Evolutionary conservation across 345 rosid genomes (phyloP), one percentile per base, ranked within the genome.

Genomic region (Arabidopsis arenosa): DNA sequence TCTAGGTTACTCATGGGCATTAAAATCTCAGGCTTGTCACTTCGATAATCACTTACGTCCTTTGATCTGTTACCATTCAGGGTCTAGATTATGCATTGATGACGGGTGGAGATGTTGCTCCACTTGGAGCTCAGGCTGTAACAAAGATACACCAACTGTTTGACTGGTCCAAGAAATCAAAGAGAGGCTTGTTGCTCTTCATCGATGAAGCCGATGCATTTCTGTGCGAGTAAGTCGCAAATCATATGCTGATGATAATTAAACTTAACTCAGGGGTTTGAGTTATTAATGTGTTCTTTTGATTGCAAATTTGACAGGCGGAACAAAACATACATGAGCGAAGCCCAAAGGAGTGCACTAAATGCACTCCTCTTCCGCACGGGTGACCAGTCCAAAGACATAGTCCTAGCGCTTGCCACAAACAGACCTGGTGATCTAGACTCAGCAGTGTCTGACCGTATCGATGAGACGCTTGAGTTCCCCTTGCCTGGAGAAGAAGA

Each of bases 181-280:
- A 77, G 57, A 86, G 91, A 72, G 99, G 99, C 39, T 82, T 92
- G 70, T 70, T 92, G 84, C 87, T 95, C 73, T 95, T 92, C 83
- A 92, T 95, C 45, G 99, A 95, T 68, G 97, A 95, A 86, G 99
- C 99, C 17, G 99, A 95, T 87, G 99, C 97, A n/a, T 95, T 92
- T 84, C 79, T 95, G 66, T 92, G 97, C 91, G 93, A 95, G 99
- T 95, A 87, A 92, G 98, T 84, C 26, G 5, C 32, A 56, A 23
- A 37, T 48, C 72, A 0, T 1, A 30, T 77, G 14, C 51, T 45
- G 45, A 53, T 71, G 17, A 47, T 48, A 64, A 28, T 56, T 39
- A 30, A 28, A 56, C 54, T 39, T 44, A 55, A 71, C 76, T 45
- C 37, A 13, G 10, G 26, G 41, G 26, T 13, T 65, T 21, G 49